Evolutionary conservation across 2,329 filamentous ascomycete genomes (phyloP), one percentile per base, ranked within the genome.

Genomic region (Setomelanomma holmii): DNA sequence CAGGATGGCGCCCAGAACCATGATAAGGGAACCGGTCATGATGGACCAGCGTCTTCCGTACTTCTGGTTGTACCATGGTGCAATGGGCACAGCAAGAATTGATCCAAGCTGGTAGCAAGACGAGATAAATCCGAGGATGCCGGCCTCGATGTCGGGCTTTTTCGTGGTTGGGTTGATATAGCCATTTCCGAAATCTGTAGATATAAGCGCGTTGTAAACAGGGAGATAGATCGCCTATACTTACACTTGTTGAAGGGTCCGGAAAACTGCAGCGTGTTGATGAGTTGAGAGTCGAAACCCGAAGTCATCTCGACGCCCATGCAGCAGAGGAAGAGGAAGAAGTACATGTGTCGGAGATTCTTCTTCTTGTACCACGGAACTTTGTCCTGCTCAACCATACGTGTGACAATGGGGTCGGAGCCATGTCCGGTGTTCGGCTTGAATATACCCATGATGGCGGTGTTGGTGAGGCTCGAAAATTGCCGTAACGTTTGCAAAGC

Each of bases 1-100:
- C 36, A 89, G 79, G 7, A 84, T 74, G 20, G 84, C 84, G 16
- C 85, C 85, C 20, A 86, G 46, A 14, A 85, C 74, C 79, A 87
- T 84, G 58, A 87, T 79, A 4, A 75, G 49, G 2, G 81, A 82
- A 14, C 86, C 86, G 6, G 83, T 75, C 63, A 88, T 82, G 53
- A 86, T 83, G 4, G 80, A 80, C 50, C 81, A 76, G 60, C 79
- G 77, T 36, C 85, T 77, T 11, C 85, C 85, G 41, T 84, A 80
- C 5, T 47, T 64, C 42, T 71, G 66, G 42, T 63, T 68, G 52
- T 68, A 52, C 62, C 63, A 74, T 21, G 71, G 71, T 21, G 64
- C 69, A 20, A 72, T 55, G 0, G 71, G 71, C 5, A 73, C 69
- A 20, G 64, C 71, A 20, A 71, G 42, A 34, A 73, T 70, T 3